These are phyloP conservation scores for Gossypioides kirkii DNA, from an alignment of 345 rosid species.

Conservation along the genomic window DNA sequence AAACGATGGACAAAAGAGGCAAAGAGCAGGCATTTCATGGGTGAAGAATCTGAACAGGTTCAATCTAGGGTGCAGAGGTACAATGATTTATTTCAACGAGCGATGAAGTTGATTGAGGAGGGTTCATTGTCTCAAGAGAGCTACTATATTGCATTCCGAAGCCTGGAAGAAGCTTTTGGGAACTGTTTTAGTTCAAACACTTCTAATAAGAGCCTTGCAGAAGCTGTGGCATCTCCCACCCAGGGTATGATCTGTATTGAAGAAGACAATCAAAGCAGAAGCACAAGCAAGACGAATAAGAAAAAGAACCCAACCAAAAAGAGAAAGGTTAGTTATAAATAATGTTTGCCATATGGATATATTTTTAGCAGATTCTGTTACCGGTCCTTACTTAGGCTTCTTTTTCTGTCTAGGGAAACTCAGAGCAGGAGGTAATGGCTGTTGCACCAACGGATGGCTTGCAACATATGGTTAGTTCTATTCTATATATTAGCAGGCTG, in stretches of 20 bases:
- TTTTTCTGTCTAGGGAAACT: conserved; percentile 37
- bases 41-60: conserved; percentile 43
- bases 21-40: conserved; percentile 37
- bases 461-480: conserved; percentile 58
- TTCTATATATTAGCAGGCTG: background rate
- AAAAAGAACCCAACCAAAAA: conserved; percentile 62
- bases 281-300: conserved; percentile 42
- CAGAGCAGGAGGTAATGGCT: conserved; percentile 52
- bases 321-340: conserved; percentile 45
- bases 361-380: background rate
- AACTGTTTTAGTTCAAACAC: conserved; percentile 50
- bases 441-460: conserved; percentile 51
- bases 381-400: background rate
- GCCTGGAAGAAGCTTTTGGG: conserved; percentile 53
- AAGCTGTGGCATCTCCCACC: conserved; percentile 39
- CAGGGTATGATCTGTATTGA: conserved; percentile 55
- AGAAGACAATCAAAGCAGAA: conserved; percentile 49
- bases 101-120: conserved; percentile 53
- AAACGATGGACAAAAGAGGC: conserved; percentile 78
- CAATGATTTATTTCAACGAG: conserved; percentile 46
- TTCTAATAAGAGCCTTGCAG: conserved; percentile 46
- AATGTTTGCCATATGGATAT: background rate
- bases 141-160: conserved; percentile 48
- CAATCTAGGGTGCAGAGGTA: conserved; percentile 53
- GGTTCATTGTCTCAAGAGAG: conserved; percentile 59